A percentile compares a stretch with the other conserved stretches of the same genome.
Conservation (phyloP, 768 basidiomycete species). For the Amyloporia xantha region DNA sequence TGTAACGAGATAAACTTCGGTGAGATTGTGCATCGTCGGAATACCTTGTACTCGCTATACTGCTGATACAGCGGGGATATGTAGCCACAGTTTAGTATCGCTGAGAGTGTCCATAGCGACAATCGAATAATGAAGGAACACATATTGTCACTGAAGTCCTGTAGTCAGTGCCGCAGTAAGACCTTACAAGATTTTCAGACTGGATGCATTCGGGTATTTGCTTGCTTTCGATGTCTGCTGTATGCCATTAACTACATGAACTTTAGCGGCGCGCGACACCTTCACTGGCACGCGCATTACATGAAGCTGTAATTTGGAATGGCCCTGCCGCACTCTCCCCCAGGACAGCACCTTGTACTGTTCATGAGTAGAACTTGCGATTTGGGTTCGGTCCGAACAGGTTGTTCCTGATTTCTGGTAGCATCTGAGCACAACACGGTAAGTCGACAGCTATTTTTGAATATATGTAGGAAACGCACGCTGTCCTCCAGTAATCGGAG, state of each 20-base stretch:
- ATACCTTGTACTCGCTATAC: too few species aligned
- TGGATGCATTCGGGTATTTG: background rate
- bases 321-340: background rate
- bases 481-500: slow-evolving; percentile 84
- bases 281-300: background rate
- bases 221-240: background rate
- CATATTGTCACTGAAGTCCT: too few species aligned
- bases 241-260: too few species aligned
- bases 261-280: too few species aligned
- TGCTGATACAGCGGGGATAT: too few species aligned
- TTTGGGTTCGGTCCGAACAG: slow-evolving; percentile 89
- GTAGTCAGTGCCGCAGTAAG: too few species aligned
- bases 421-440: slow-evolving; percentile 57
- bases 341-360: background rate
- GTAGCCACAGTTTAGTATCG: too few species aligned
- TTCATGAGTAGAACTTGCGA: slow-evolving; percentile 80
- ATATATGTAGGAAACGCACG: slow-evolving; percentile 36
- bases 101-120: too few species aligned
- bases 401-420: slow-evolving; percentile 87
- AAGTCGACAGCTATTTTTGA: background rate
- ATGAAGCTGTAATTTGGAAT: background rate
- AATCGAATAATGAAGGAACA: too few species aligned
- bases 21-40: too few species aligned
- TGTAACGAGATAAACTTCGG: too few species aligned
- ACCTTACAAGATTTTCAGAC: too few species aligned